Base-by-base conservation (phyloP, 352 stramenopile genomes). In the Hyphochytrium catenoides region DNA sequence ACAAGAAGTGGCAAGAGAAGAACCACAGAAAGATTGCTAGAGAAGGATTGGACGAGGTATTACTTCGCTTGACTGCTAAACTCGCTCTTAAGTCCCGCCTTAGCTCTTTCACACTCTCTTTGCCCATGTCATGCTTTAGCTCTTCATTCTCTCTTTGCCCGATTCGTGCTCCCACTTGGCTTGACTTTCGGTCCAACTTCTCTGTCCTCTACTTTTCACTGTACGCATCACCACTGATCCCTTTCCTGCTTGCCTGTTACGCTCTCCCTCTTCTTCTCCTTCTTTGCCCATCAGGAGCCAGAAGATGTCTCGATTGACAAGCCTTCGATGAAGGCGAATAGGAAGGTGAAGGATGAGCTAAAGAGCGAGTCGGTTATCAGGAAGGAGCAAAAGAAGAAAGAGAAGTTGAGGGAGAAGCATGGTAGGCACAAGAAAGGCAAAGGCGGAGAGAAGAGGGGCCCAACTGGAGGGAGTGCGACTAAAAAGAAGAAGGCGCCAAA, bases 1-100 rank as follows among this genome's bases (percentile, higher is more conserved):
- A 92, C 55, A 73, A 85, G 20, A 91, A 87, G 53, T 93, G 81
- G 81, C 63, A 90, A 51, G 73, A 91, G 50, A 64, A 69, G 36
- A 65, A 79, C 43, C 59, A 82, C 63, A 82, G 12, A n/a, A n/a
- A n/a, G n/a, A n/a, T 30, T n/a, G 12, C 26, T 12, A n/a, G 26
- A n/a, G 26, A 30, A 26, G 39, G 18, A 39, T 24, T 12, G 31
- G 36, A 15, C 39, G 46, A 29, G 27, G 22, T 22, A 38, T 34
- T 4, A 22, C 24, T n/a, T 23, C 26, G 6, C 16, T 22, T 3
- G 28, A 31, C 7, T 23, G 26, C 7, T 6, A 7, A 4, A 22
- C 48, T 26, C 17, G 28, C n/a, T 21, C 37, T 36, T 20, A 36
- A 14, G n/a, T n/a, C n/a, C n/a, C n/a, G n/a, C n/a, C n/a, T n/a